These are phyloP conservation scores for Penicillium sumatraense DNA, from an alignment of 2,329 filamentous ascomycete species.

Conservation along the genomic window DNA sequence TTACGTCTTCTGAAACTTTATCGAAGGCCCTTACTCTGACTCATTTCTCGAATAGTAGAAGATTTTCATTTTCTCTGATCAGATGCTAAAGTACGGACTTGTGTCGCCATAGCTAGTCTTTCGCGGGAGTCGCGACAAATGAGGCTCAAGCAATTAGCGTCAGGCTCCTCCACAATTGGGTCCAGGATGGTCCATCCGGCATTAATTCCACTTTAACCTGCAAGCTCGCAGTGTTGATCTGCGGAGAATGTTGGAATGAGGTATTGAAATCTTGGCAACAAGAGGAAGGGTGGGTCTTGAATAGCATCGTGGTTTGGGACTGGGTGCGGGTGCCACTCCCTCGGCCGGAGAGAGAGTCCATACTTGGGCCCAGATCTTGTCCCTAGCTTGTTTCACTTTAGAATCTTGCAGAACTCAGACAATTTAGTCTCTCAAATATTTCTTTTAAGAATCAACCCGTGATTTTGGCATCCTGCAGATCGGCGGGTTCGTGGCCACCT, in stretches of 20 bases:
- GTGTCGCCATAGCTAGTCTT: background rate
- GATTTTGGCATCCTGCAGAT: slow-evolving; percentile 1
- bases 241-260: background rate
- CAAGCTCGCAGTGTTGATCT: background rate
- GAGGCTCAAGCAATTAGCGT: background rate
- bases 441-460: background rate
- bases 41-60: background rate
- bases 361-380: background rate
- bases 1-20: background rate
- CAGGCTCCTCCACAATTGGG: background rate
- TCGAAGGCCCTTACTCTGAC: background rate
- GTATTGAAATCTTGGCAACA: background rate
- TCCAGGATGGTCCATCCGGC: background rate
- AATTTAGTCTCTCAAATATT: background rate
- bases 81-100: background rate
- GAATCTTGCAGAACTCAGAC: background rate
- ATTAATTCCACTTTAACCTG: background rate
- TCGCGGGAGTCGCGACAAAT: background rate
- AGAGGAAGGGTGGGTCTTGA: background rate
- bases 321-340: background rate
- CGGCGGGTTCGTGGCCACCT: background rate
- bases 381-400: background rate
- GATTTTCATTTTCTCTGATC: background rate
- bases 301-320: background rate
- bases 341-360: background rate